phyloP scores from a whole-genome alignment of 2,329 filamentous ascomycete species.

The Penicillium sp. region DNA sequence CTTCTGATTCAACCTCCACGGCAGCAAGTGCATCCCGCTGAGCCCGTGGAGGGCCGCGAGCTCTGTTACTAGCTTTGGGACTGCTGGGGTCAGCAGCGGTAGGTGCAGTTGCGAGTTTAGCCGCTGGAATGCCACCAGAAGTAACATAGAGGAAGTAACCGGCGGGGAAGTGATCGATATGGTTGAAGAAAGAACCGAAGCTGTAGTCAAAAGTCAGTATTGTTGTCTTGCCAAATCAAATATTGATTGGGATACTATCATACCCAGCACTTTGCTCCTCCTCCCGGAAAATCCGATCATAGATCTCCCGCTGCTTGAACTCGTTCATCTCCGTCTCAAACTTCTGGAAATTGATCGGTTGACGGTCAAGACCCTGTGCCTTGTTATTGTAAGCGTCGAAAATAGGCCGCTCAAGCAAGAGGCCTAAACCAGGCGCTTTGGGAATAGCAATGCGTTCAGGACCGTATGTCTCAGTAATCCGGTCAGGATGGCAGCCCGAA shows the following conservation, averaged over 20 bases:
- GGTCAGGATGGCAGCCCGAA: slow-evolving; percentile 71
- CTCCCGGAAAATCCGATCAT: slow-evolving; percentile 83
- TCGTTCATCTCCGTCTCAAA: slow-evolving; percentile 76
- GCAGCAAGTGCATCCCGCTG: slow-evolving; percentile 35
- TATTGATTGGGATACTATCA: slow-evolving; percentile 44
- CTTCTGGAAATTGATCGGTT: slow-evolving; percentile 74
- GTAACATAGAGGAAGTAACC: slow-evolving; percentile 75
- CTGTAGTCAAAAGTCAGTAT: slow-evolving; percentile 41
- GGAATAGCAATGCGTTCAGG: slow-evolving; percentile 77
- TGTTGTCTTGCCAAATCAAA: not conserved
- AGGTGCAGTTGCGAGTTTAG: slow-evolving; percentile 42
- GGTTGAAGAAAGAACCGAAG: slow-evolving; percentile 76
- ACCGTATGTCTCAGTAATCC: slow-evolving; percentile 73
- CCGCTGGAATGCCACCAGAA: slow-evolving; percentile 64
- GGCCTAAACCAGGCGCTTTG: slow-evolving; percentile 84
- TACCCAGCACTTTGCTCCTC: slow-evolving; percentile 86
- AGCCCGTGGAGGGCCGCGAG: slow-evolving; percentile 18
- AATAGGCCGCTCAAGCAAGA: slow-evolving; percentile 85
- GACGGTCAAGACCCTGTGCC: slow-evolving; percentile 62
- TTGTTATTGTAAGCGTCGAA: slow-evolving; percentile 86
- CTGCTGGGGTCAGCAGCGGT: slow-evolving; percentile 6
- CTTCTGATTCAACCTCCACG: slow-evolving; percentile 34
- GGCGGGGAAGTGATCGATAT: slow-evolving; percentile 71
- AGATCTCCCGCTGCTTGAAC: slow-evolving; percentile 92
- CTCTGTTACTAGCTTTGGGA: slow-evolving; percentile 7